phyloP scores from a whole-genome alignment of 2,329 filamentous ascomycete genomes.

The Aspergillus sp. region DNA sequence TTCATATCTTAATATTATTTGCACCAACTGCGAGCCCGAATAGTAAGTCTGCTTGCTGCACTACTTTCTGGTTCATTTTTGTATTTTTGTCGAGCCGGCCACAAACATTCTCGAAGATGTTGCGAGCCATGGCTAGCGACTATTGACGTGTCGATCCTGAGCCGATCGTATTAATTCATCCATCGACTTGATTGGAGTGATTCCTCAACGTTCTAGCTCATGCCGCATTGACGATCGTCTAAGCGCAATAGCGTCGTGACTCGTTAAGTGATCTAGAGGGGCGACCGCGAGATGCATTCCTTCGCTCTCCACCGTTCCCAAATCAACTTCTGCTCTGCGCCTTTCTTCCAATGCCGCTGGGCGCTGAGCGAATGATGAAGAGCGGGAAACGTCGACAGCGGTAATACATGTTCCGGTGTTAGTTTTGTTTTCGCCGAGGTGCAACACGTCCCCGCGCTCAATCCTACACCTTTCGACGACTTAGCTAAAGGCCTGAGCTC shows the following conservation, averaged over 20 bases:
- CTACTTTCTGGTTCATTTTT: not conserved
- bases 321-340: not conserved
- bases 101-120: not conserved
- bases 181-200: not conserved
- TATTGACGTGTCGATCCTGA: slow-evolving; percentile 1
- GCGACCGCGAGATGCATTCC: not conserved
- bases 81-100: not conserved
- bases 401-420: not conserved
- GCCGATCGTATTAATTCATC: not conserved
- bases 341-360: not conserved
- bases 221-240: not conserved
- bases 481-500: not conserved
- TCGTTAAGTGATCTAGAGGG: not conserved
- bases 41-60: not conserved
- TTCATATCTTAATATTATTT: not conserved
- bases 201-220: not conserved
- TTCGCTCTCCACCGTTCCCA: not conserved
- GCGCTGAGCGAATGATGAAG: not conserved
- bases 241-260: not conserved
- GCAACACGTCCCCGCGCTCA: not conserved
- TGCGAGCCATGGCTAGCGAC: not conserved
- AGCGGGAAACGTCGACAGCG: not conserved
- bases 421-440: not conserved
- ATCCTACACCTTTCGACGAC: not conserved
- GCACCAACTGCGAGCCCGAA: not conserved